Percentiles rank a stretch among this genome's conserved stretches.
These are phyloP conservation scores for Margaritispora aquatica DNA, from an alignment of 495 filamentous ascomycete species.

Conservation along the genomic window DNA sequence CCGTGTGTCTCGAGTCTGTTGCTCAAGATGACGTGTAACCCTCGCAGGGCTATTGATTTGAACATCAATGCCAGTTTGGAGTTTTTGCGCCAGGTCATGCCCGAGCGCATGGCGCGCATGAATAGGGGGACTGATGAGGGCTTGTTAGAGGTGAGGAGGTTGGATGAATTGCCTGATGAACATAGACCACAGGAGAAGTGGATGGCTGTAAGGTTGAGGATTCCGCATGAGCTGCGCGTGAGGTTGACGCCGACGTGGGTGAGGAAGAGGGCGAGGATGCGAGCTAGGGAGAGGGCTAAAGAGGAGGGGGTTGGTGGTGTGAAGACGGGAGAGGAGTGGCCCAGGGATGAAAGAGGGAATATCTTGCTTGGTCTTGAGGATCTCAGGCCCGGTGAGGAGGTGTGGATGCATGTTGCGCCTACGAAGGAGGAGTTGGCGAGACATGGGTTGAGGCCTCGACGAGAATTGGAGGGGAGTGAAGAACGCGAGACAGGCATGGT, in stretches of 20 bases:
- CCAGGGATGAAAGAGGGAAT: conserved; percentile 10
- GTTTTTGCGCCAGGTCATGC: conserved; percentile 40
- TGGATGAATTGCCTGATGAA: conserved; percentile 32
- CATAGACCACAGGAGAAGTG: conserved; percentile 40
- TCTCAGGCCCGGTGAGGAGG: conserved; percentile 34
- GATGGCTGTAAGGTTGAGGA: conserved; percentile 38
- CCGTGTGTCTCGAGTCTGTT: conserved; percentile 44
- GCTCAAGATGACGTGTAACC: conserved; percentile 52
- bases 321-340: conserved; percentile 14
- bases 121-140: conserved; percentile 35
- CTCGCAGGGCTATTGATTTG: conserved; percentile 47
- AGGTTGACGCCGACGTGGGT: conserved; percentile 29
- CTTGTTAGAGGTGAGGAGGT: conserved; percentile 29
- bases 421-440: conserved; percentile 25
- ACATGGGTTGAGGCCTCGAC: conserved; percentile 4
- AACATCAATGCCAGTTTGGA: conserved; percentile 49
- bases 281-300: neutral
- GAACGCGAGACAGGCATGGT: neutral
- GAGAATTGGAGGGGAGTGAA: neutral
- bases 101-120: conserved; percentile 28
- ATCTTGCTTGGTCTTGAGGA: conserved; percentile 27
- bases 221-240: conserved; percentile 39
- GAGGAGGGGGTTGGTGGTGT: conserved; percentile 8
- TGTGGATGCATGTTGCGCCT: conserved; percentile 44
- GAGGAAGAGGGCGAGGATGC: conserved; percentile 11